These are phyloP conservation scores for Cordyceps tenuipes DNA, from an alignment of 2,329 filamentous ascomycete species.

Conservation along the genomic window DNA sequence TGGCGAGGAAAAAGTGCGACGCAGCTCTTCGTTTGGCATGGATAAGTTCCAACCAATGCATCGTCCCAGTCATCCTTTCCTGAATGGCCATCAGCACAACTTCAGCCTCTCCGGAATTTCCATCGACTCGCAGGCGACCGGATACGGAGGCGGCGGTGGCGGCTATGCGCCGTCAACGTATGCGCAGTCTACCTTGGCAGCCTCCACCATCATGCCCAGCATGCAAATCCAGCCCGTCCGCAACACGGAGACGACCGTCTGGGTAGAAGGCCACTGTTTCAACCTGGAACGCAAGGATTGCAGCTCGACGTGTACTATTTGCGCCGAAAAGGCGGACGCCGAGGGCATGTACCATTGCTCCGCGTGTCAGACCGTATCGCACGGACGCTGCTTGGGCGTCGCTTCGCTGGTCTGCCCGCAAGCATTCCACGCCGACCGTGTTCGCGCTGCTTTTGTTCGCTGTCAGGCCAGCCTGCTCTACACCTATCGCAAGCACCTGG, in stretches of 20 bases:
- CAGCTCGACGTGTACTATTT: constrained; percentile 59
- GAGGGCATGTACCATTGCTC: constrained; percentile 70
- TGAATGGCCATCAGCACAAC: constrained; percentile 54
- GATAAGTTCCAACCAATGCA: constrained; percentile 61
- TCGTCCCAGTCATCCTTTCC: constrained; percentile 65
- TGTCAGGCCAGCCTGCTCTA: constrained; percentile 59
- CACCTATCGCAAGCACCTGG: constrained; percentile 56
- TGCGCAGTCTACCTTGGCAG: constrained; percentile 76
- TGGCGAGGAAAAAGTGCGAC: constrained; percentile 63
- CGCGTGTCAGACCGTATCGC: constrained; percentile 51
- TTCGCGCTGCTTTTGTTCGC: constrained; percentile 55
- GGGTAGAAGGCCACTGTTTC: constrained; percentile 80
- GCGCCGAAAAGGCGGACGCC: constrained; percentile 62
- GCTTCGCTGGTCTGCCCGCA: constrained; percentile 56
- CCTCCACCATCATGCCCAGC: constrained; percentile 79
- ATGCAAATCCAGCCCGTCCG: constrained; percentile 71
- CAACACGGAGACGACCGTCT: constrained; percentile 71
- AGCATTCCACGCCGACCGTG: constrained; percentile 53
- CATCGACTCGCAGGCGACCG: constrained; percentile 51
- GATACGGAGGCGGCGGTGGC: constrained; percentile 49
- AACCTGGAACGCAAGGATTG: constrained; percentile 54
- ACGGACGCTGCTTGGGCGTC: constrained; percentile 53
- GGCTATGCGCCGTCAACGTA: constrained; percentile 78
- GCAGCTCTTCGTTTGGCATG: constrained; percentile 87
- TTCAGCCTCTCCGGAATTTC: constrained; percentile 52